A percentile compares a stretch with the other conserved stretches of the same genome.
phyloP scores from a whole-genome alignment of 495 filamentous ascomycete genomes.

The Friedmanniomyces endolithicus region DNA sequence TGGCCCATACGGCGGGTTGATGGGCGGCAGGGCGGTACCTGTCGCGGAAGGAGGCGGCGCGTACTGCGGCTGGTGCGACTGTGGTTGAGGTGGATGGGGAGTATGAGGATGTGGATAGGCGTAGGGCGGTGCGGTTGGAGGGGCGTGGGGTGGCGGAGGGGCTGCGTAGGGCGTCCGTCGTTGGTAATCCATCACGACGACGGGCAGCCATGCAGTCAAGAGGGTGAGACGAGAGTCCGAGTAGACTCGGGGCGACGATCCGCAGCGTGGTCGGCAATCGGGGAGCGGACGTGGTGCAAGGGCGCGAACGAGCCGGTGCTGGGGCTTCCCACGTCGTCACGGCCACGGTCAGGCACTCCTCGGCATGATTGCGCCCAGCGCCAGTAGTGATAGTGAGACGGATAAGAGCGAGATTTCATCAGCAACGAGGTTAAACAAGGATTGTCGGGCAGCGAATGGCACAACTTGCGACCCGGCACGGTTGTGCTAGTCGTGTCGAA shows the following conservation, averaged over 20 bases:
- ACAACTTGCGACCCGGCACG: not conserved
- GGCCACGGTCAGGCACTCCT: too few relatives aligned
- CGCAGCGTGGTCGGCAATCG: not conserved
- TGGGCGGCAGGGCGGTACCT: conserved; percentile 13
- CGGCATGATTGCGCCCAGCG: conserved; percentile 2
- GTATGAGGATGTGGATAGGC: not conserved
- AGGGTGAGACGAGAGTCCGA: not conserved
- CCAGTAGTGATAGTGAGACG: too few relatives aligned
- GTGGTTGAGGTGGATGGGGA: not conserved
- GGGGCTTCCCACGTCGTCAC: not conserved
- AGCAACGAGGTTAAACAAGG: not conserved
- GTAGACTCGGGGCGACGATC: not conserved
- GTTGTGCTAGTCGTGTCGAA: not conserved
- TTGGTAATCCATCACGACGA: conserved; percentile 5
- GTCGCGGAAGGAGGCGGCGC: not conserved
- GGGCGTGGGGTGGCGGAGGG: conserved; percentile 1
- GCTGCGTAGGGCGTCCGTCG: not conserved
- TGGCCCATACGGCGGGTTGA: conserved; percentile 6
- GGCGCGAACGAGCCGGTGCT: not conserved
- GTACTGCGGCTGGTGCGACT: not conserved
- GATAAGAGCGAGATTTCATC: not conserved
- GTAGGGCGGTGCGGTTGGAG: not conserved
- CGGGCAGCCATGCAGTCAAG: conserved; percentile 14
- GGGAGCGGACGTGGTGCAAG: not conserved
- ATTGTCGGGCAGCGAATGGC: not conserved